Evolutionary conservation across 768 basidiomycete genomes (phyloP).

Genomic region (Russula earlei): DNA sequence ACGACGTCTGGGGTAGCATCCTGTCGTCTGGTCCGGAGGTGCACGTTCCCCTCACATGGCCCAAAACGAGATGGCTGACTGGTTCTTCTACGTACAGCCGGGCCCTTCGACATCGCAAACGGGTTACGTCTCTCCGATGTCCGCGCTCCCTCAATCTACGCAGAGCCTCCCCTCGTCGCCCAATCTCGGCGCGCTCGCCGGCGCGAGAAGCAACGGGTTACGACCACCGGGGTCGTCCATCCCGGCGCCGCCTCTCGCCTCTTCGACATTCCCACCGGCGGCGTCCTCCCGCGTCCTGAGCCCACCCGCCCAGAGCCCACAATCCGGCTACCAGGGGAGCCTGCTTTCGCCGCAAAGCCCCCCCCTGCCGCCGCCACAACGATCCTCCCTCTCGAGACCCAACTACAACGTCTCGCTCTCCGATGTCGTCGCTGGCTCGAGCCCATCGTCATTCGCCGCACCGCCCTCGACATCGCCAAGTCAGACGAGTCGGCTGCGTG

Average conservation of each 20-base stretch:
- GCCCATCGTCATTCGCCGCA: not conserved
- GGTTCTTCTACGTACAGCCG: conserved; percentile 8
- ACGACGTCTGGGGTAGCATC: conserved; percentile 80
- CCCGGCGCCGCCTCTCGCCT: conserved; percentile 10
- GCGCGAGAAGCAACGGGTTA: conserved; percentile 6
- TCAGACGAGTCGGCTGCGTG: conserved; percentile 6
- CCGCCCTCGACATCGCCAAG: conserved; percentile 20
- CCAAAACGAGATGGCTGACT: not conserved
- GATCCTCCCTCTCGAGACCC: conserved; percentile 31
- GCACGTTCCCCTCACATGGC: not conserved
- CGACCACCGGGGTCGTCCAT: not conserved
- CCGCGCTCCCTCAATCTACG: conserved; percentile 18
- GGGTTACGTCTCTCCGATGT: conserved; percentile 8
- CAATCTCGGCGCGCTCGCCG: conserved; percentile 28
- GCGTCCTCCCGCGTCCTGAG: conserved; percentile 7
- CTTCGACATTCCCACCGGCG: conserved; percentile 17
- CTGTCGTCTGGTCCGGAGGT: conserved; percentile 38
- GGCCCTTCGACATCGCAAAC: conserved; percentile 26
- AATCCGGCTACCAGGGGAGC: conserved; percentile 15
- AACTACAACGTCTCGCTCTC: conserved; percentile 49
- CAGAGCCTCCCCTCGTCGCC: conserved; percentile 22
- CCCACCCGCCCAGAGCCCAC: conserved; percentile 22
- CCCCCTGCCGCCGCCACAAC: conserved; percentile 18
- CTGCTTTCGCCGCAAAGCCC: conserved; percentile 7
- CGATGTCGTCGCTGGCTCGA: not conserved